Base-by-base conservation (phyloP, 225 moss, liverwort and hornwort species). In the Polytrichum commune region DNA sequence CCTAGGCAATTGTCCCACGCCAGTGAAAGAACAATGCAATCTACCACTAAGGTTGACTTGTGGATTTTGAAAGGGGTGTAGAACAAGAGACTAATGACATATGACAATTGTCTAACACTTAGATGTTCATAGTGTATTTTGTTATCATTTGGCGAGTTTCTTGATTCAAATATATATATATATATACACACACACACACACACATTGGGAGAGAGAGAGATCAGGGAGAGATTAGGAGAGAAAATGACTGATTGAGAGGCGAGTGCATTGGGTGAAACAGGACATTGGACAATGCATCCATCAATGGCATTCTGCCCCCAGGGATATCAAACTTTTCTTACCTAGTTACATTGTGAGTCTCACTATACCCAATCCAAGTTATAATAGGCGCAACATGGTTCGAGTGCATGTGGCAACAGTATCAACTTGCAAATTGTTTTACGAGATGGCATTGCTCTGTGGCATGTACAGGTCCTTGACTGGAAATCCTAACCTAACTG, bases 401-500 rank as follows among this genome's bases (percentile, higher is more conserved):
- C 56, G 20, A 19, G 5, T 19, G 27, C 60, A 20, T 20, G 56
- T 22, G 9, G 26, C n/a, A 7, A 8, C 53, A 54, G 18, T 10
- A 69, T 18, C 28, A 33, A 33, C 32, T 32, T 22, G 25, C 9
- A 53, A 4, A 19, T 7, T 56, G 1, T 25, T 28, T 5, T 20
- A 57, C 19, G 0, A 27, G 27, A 32, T 27, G 7, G 29, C 9
- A 55, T 54, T 62, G 24, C 23, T 26, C 77, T 33, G 33, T 8
- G 1, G 8, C 33, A 33, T 33, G 73, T 53, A 55, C 66, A 81
- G 69, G 64, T 61, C 77, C 20, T 74, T 83, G 71, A 76, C 79
- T 54, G 73, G 76, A 19, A 83, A 83, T 74, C 28, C 73, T 10
- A 83, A 79, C 71, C 79, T 79, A 67, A 70, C 66, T 26, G 83